phyloP scores from a whole-genome alignment of 2,329 filamentous ascomycete genomes.

The Helotiales sp. region DNA sequence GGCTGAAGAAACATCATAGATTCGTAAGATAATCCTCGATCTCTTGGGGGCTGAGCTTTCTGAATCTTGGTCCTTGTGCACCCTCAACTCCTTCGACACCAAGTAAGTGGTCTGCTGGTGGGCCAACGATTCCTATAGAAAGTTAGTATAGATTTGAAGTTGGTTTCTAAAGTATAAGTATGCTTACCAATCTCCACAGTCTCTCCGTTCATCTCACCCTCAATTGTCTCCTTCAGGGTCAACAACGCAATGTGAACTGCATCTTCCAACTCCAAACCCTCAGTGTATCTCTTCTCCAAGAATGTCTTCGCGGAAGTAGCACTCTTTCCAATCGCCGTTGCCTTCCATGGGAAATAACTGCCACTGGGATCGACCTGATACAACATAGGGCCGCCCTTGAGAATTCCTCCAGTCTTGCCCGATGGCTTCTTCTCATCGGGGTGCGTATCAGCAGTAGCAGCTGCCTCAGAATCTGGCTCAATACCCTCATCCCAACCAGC shows the following conservation, averaged over 20 bases:
- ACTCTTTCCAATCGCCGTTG: conserved; percentile 97
- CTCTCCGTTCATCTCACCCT: conserved; percentile 98
- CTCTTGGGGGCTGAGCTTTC: conserved; percentile 94
- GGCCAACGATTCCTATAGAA: conserved; percentile 81
- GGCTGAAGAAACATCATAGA: conserved; percentile 56
- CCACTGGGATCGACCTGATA: conserved; percentile 99
- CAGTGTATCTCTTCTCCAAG: conserved; percentile 97
- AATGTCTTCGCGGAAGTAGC: conserved; percentile 98
- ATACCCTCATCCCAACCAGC: conserved; percentile 98
- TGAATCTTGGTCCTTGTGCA: conserved; percentile 81
- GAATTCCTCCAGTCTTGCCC: conserved; percentile 90
- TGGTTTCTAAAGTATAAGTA: neutral
- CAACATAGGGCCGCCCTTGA: conserved; percentile 94
- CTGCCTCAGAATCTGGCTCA: conserved; percentile 75
- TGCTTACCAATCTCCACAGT: conserved; percentile 89
- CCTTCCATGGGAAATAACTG: conserved; percentile 99
- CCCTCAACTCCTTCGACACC: conserved; percentile 89
- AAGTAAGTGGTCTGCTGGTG: conserved; percentile 88
- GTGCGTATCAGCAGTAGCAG: conserved; percentile 51
- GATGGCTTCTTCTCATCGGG: conserved; percentile 72
- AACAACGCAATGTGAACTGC: conserved; percentile 97
- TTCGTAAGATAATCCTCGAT: conserved; percentile 99
- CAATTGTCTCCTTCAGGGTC: conserved; percentile 98
- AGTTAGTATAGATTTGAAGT: conserved; percentile 22
- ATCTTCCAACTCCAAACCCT: conserved; percentile 94